Evolutionary conservation across 768 basidiomycete species (phyloP), one percentile per base, ranked within the genome.

Genomic region (Phanerochaete sordida): DNA sequence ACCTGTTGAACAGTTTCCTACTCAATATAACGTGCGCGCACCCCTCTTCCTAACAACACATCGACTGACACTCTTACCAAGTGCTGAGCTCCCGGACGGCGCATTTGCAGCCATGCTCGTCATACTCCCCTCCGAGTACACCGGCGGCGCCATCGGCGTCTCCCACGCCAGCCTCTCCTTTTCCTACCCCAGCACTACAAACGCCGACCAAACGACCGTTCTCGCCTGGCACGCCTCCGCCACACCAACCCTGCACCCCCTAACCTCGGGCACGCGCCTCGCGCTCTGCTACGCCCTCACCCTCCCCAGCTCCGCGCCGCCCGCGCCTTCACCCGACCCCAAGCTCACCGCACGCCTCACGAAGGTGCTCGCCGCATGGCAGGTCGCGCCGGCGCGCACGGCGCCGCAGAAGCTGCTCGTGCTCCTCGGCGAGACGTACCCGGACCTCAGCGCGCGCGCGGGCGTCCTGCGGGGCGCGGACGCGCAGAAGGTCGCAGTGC

Each of bases 211-310:
- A 2, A 79, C 77, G 0, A 68, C 77, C 0, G 66, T 79, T 12
- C 69, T 82, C 3, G 74, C 81, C 1, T 84, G 82, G 81, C 81
- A 83, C 63, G 81, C 79, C 28, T 81, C 81, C 56, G 81, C 81
- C 55, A 69, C 68, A 44, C 80, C 81, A 65, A 79, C 80, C 70
- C 75, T 82, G 60, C 79, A 79, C 59, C 76, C 77, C 7, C 69
- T 83, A 44, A 78, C 75, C 0, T 74, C 76, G 19, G 82, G 83
- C 3, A 81, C 79, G 57, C 77, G 79, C 0, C 74, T 84, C 0
- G 81, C 80, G 0, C 74, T 84, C 3, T 77, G 80, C 0, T 83
- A 78, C 67, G 82, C 81, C 60, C 73, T 83, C 52, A 72, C 82
- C 21, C 76, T 80, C 57, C 69, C 75, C 3, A 67, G 71, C 0